Evolutionary conservation across 176 grass and related monocot species (phyloP).

Genomic region (Triticum dicoccoides): DNA sequence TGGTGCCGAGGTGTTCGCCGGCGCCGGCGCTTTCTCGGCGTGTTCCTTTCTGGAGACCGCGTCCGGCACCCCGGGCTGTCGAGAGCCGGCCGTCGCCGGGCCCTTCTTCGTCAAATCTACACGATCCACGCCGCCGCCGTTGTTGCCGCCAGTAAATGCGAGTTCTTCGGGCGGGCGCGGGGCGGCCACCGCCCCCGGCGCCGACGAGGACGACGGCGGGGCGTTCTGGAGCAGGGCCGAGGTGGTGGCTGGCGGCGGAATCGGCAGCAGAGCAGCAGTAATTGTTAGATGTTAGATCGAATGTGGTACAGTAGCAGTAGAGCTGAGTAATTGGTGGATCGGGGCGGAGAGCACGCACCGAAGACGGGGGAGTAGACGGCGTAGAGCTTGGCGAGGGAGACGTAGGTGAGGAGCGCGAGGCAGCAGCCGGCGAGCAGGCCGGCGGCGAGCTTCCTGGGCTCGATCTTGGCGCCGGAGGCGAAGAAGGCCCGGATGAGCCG

Average conservation of each 20-base stretch:
- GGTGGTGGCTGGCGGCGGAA: constrained; percentile 33
- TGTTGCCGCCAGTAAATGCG: not conserved
- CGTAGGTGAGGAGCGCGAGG: constrained; percentile 64
- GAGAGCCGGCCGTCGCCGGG: not conserved
- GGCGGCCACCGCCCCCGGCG: constrained; percentile 22
- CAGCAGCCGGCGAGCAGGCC: constrained; percentile 61
- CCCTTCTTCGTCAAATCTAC: constrained; percentile 4
- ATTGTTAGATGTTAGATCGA: not conserved
- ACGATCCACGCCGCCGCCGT: not conserved
- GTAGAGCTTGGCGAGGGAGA: constrained; percentile 69
- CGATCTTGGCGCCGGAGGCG: constrained; percentile 41
- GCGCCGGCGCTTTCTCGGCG: not conserved
- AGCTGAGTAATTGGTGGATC: not conserved
- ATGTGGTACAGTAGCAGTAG: not conserved
- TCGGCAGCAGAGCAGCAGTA: not conserved
- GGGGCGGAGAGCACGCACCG: constrained; percentile 3
- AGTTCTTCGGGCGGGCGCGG: constrained; percentile 8
- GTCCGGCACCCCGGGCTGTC: constrained; percentile 30
- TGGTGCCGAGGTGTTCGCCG: not conserved
- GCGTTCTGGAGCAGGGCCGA: constrained; percentile 39
- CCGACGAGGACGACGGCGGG: constrained; percentile 10
- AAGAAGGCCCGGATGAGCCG: constrained; percentile 27
- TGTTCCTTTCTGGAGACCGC: not conserved
- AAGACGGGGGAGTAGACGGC: constrained; percentile 72
- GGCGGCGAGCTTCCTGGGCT: constrained; percentile 61